Evolutionary conservation across 202 grass and related monocot species (phyloP).

Genomic region (Dendrocalamus latiflorus): DNA sequence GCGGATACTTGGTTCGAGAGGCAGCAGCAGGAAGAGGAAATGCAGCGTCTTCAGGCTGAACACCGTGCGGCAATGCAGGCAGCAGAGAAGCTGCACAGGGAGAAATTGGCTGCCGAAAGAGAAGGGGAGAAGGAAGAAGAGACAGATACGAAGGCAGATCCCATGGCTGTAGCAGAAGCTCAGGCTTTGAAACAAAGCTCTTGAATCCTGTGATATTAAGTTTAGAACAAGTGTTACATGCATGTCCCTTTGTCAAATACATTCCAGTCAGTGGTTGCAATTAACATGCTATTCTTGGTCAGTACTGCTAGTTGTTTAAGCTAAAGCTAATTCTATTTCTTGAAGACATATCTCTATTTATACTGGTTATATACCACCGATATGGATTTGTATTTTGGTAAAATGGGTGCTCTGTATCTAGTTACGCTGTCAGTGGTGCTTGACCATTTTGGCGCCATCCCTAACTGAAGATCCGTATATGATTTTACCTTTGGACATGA

Average conservation of each 20-base stretch:
- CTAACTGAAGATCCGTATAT: neutral
- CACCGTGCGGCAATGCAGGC: too few relatives aligned
- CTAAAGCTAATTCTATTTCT: neutral
- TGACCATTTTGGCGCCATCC: neutral
- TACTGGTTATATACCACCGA: neutral
- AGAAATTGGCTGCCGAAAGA: too few relatives aligned
- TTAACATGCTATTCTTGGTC: neutral
- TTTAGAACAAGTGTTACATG: neutral
- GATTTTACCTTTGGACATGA: neutral
- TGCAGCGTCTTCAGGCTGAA: too few relatives aligned
- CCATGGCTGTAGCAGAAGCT: slow-evolving; percentile 63
- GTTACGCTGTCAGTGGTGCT: neutral
- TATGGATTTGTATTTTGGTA: neutral
- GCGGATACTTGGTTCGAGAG: too few relatives aligned
- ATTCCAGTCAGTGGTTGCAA: neutral
- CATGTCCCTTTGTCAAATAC: slow-evolving; percentile 11
- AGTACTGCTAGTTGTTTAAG: neutral
- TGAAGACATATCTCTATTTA: neutral
- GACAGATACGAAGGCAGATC: too few relatives aligned
- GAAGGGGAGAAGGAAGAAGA: too few relatives aligned
- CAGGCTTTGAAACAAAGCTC: slow-evolving; percentile 54
- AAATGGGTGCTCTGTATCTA: neutral
- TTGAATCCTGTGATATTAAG: slow-evolving; percentile 2
- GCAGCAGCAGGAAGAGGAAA: too few relatives aligned
- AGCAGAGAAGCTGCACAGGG: too few relatives aligned